Evolutionary conservation across 1,284 basidiomycete species (phyloP), one percentile per base, ranked within the genome.

Genomic region (Takashimella koratensis): DNA sequence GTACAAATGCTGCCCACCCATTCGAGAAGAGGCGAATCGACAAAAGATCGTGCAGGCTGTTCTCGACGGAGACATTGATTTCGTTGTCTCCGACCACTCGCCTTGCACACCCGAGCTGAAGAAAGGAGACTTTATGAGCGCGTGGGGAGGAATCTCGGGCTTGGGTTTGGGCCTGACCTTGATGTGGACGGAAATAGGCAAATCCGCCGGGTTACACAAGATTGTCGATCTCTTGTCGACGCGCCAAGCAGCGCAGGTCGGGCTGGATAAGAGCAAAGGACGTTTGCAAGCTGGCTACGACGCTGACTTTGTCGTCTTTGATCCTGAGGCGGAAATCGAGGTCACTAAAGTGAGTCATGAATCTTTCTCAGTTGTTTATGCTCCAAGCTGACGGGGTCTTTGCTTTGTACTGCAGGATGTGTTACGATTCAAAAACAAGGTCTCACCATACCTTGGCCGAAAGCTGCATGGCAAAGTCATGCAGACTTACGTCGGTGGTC

Each of bases 81-180:
- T 83, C 67, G 84, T 96, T 51, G 91, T 96, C 13, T 92, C 89
- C 47, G 93, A 96, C 76, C 93, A 97, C 71, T 91, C 88, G 62
- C 93, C 93, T 11, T 96, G 92, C 74, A 81, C 88, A 11, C 79
- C 83, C 24, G 84, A 86, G 65, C 77, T 96, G 57, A 97, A 96
- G 78, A 82, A 82, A 57, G 71, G 90, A n/a, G 84, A 86, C 47
- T 81, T 95, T 58, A 88, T 94, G 86, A 73, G 79, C 20, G 90
- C 93, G 0, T 96, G 93, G 93, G 93, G 93, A 49, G 93, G 93
- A 0, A 89, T 96, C 57, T 87, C 86, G 55, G 86, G 88, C 3
- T 81, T 96, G 21, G 93, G 93, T 4, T 78, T 96, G 13, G 93
- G 93, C 0, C 74, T 95, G 45, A 88, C 87, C 68, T 75, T 95